These are phyloP conservation scores for Neonothopanus nambi DNA, from an alignment of 1,284 basidiomycete genomes.

Conservation along the genomic window DNA sequence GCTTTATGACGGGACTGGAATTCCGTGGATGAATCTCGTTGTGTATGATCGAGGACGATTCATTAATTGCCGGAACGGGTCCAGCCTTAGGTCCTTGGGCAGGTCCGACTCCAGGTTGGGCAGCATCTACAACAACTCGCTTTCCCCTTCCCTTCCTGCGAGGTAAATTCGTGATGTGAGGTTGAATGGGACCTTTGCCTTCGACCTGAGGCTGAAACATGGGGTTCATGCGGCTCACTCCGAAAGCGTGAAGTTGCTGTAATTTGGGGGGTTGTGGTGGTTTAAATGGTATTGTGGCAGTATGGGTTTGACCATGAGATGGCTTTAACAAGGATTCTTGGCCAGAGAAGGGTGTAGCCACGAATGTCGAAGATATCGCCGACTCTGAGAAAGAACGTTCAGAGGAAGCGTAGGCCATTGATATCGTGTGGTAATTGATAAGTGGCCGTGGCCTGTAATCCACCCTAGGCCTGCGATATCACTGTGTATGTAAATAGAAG, in stretches of 20 bases:
- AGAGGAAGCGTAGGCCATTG: not conserved
- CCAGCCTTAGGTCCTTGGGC: no score
- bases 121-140: no score
- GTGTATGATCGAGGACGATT: no score
- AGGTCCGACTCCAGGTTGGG: not conserved
- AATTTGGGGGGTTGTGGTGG: not conserved
- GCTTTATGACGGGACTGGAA: no score
- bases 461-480: no score
- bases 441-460: no score
- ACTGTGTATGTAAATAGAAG: no score
- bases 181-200: slow-evolving; percentile 16
- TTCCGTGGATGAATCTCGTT: no score
- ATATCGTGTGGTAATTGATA: no score
- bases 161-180: slow-evolving; percentile 16
- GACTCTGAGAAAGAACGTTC: not conserved
- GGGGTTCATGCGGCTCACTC: not conserved
- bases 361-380: slow-evolving; percentile 7
- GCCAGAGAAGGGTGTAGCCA: slow-evolving; percentile 10
- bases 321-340: not conserved
- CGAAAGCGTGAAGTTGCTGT: not conserved
- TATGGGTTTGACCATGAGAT: not conserved
- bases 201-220: slow-evolving; percentile 8
- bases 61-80: not conserved
- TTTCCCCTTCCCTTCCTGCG: not conserved
- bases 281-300: not conserved